phyloP scores from a whole-genome alignment of 257 asterid species.

The Solanum acaule region DNA sequence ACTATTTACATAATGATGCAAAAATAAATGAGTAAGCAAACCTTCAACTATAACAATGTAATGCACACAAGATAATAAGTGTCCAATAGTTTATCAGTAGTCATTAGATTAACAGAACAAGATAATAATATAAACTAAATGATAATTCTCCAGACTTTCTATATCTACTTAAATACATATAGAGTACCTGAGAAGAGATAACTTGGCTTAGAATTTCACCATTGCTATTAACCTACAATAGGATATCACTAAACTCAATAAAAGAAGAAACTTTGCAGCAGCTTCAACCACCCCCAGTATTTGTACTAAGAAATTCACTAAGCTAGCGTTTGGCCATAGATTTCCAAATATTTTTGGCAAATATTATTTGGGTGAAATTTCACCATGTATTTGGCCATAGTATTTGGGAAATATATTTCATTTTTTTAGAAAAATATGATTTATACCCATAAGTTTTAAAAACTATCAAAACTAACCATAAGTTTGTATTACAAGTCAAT shows the following conservation, averaged over 20 bases:
- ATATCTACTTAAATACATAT: neutral
- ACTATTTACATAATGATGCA: neutral
- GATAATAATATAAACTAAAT: neutral
- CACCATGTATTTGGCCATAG: too few species aligned
- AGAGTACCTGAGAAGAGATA: slow-evolving; percentile 75
- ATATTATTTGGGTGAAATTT: too few species aligned
- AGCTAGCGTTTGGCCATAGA: too few species aligned
- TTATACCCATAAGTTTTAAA: too few species aligned
- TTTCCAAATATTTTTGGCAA: too few species aligned
- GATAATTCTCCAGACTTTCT: neutral
- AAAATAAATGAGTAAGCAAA: neutral
- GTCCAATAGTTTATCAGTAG: neutral
- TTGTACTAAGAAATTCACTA: neutral
- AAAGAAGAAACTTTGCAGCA: neutral
- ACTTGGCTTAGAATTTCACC: slow-evolving; percentile 94
- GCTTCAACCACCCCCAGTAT: too few species aligned
- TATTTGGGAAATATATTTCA: too few species aligned
- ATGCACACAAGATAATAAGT: neutral
- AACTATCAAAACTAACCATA: too few species aligned
- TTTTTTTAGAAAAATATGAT: too few species aligned
- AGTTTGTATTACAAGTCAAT: too few species aligned
- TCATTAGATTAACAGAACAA: neutral
- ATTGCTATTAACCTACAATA: slow-evolving; percentile 61
- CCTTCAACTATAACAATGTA: neutral
- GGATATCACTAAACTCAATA: slow-evolving; percentile 3